These are phyloP conservation scores for Russula vinacea DNA, from an alignment of 768 basidiomycete species.

Conservation along the genomic window DNA sequence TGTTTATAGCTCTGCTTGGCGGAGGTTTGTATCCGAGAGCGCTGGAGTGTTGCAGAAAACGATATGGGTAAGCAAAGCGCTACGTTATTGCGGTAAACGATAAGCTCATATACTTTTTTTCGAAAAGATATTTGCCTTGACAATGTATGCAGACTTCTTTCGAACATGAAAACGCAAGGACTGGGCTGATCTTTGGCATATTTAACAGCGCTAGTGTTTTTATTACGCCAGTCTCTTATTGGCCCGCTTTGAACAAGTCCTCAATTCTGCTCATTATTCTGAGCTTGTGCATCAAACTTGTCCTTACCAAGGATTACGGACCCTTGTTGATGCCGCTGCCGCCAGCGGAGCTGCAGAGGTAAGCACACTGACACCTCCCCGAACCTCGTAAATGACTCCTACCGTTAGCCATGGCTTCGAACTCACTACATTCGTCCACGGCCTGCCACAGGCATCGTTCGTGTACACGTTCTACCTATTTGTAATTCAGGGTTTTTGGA, in stretches of 20 bases:
- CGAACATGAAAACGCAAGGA: background rate
- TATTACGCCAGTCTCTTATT: background rate
- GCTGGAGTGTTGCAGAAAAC: background rate
- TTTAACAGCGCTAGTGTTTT: constrained; percentile 9
- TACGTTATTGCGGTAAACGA: background rate
- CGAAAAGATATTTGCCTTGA: constrained; percentile 5
- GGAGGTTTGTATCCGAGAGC: constrained; percentile 11
- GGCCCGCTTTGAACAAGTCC: background rate
- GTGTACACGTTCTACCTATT: constrained; percentile 8
- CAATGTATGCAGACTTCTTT: constrained; percentile 1
- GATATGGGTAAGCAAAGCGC: constrained; percentile 8
- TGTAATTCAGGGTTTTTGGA: constrained; percentile 23
- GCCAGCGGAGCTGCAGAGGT: too few relatives aligned
- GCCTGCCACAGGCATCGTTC: constrained; percentile 5
- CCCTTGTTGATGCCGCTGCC: too few relatives aligned
- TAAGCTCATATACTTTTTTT: background rate
- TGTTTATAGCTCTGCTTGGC: constrained; percentile 9
- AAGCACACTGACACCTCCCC: too few relatives aligned
- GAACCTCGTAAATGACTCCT: background rate
- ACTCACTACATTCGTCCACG: constrained; percentile 20
- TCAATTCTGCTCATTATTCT: constrained; percentile 7
- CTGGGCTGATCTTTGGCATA: background rate
- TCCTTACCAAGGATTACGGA: constrained; percentile 1
- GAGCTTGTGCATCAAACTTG: background rate
- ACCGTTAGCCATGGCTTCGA: constrained; percentile 10